Conservation (phyloP, 2,329 filamentous ascomycete species). For the Diplodia seriata region DNA sequence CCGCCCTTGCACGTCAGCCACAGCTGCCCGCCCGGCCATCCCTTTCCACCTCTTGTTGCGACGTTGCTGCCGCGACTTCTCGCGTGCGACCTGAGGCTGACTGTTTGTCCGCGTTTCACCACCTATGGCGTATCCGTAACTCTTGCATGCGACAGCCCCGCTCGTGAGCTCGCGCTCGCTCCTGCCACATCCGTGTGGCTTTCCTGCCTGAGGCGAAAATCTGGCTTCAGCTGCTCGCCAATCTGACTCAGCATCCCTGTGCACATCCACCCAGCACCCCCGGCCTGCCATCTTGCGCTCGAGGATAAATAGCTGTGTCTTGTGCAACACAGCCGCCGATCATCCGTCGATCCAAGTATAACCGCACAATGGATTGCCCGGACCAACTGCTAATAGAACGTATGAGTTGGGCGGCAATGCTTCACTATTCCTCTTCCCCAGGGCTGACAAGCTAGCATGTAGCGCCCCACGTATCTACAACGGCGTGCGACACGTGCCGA, state of each 20-base stretch:
- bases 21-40: conserved; percentile 1
- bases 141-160: not conserved
- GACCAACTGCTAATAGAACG: not conserved
- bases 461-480: not conserved
- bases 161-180: not conserved
- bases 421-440: not conserved
- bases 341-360: not conserved
- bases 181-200: not conserved
- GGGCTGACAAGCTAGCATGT: not conserved
- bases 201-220: conserved; percentile 10
- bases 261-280: conserved; percentile 6
- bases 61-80: no score
- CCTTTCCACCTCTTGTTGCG: not conserved
- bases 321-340: not conserved
- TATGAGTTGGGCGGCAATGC: no score
- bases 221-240: not conserved
- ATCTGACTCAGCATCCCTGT: conserved; percentile 17
- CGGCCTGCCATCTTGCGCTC: not conserved
- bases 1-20: conserved; percentile 21
- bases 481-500: not conserved
- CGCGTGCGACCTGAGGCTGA: not conserved
- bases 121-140: not conserved
- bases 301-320: not conserved
- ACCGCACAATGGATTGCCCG: not conserved
- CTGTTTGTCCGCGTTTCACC: not conserved